Evolutionary conservation across 129 eudicot genomes (phyloP).

Genomic region (Lactuca sativa): DNA sequence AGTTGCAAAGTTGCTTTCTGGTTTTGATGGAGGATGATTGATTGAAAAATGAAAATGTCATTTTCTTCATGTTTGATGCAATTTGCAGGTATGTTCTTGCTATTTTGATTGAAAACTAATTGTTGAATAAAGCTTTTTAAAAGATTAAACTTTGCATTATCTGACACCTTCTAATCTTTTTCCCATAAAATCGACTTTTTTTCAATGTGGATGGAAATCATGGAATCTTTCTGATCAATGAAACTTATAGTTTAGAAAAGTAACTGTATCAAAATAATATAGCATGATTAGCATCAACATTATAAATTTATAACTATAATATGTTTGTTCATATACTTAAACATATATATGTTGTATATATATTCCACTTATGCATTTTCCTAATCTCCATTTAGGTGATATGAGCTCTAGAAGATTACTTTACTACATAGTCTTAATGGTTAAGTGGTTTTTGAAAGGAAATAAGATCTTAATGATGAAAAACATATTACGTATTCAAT

Average conservation of each 20-base stretch:
- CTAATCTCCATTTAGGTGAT: too few species aligned
- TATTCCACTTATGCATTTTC: too few species aligned
- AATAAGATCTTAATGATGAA: background rate
- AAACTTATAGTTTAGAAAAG: background rate
- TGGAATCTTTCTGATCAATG: background rate
- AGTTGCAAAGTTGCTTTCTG: constrained; percentile 44
- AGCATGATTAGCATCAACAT: too few species aligned
- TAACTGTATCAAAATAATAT: background rate
- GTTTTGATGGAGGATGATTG: constrained; percentile 35
- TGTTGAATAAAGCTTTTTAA: background rate
- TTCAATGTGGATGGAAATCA: background rate
- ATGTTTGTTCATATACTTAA: too few species aligned
- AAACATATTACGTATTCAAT: background rate
- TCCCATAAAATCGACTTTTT: too few species aligned
- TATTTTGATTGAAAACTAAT: background rate
- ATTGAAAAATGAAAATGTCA: constrained; percentile 2
- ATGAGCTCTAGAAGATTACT: background rate
- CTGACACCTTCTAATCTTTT: too few species aligned
- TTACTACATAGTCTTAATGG: background rate
- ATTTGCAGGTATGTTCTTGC: constrained; percentile 15
- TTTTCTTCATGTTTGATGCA: constrained; percentile 10
- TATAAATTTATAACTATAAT: too few species aligned
- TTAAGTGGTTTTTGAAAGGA: background rate
- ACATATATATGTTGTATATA: too few species aligned
- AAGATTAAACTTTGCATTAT: too few species aligned